Evolutionary conservation across 2,329 filamentous ascomycete species (phyloP).

Genomic region (Sporothrix mexicana): DNA sequence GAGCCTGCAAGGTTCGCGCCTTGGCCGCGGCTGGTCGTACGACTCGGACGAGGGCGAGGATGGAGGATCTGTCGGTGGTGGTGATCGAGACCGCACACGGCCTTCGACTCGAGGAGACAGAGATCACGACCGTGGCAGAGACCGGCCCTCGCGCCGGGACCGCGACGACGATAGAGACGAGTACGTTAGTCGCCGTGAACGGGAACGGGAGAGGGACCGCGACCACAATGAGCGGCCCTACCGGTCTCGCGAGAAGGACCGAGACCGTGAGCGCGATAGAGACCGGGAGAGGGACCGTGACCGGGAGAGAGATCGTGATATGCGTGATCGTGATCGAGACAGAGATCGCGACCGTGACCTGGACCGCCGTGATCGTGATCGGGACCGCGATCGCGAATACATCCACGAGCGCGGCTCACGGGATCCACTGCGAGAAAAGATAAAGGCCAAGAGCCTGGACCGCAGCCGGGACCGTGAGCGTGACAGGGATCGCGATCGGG

Average conservation of each 20-base stretch:
- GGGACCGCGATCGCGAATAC: constrained; percentile 34
- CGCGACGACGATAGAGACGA: constrained; percentile 34
- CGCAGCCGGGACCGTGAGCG: constrained; percentile 38
- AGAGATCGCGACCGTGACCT: constrained; percentile 40
- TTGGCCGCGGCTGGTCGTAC: constrained; percentile 53
- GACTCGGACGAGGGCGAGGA: constrained; percentile 42
- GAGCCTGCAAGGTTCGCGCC: constrained; percentile 49
- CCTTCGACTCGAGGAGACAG: background rate
- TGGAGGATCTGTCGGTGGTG: constrained; percentile 8
- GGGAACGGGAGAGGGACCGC: constrained; percentile 42
- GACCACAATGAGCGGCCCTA: background rate
- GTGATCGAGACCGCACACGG: constrained; percentile 33
- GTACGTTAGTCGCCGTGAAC: constrained; percentile 41
- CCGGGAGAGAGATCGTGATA: constrained; percentile 35
- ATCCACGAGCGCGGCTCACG: constrained; percentile 39
- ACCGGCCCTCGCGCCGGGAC: constrained; percentile 32
- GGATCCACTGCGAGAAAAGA: constrained; percentile 44
- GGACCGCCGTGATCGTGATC: constrained; percentile 44
- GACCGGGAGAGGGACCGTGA: constrained; percentile 46
- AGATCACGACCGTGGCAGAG: constrained; percentile 35
- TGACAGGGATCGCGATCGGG: constrained; percentile 35
- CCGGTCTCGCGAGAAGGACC: constrained; percentile 23
- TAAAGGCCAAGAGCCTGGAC: constrained; percentile 39
- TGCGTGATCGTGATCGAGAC: constrained; percentile 14
- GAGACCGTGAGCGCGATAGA: constrained; percentile 38